Base-by-base conservation (phyloP, 129 eudicot genomes). In the Deinandra increscens region DNA sequence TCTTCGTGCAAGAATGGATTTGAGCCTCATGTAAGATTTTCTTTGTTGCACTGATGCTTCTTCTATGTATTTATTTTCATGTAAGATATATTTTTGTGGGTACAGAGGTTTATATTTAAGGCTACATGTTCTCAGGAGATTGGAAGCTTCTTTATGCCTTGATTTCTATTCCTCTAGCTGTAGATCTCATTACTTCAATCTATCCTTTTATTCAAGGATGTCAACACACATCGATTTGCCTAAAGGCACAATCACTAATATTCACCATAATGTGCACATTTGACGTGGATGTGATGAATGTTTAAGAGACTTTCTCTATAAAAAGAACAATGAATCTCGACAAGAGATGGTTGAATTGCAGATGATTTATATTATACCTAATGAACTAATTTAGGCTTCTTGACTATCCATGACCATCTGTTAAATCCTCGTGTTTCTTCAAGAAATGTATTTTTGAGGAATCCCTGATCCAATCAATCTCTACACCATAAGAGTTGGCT, bases 1-100 rank as follows among this genome's bases (percentile, higher is more conserved):
- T 74, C 92, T 93, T 48, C 95, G 98, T 65, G 97, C 90, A 60
- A 93, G 89, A 82, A 78, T 88, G 81, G 98, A 93, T 77, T 75
- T 93, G 55, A 93, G 95, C 80, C 85, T 93, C 87, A 93, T 93
- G 98, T 93, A 81, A 87, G 90, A 73, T 64, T 17, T 7, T 18
- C 38, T 44, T 66, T 61, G 48, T 56, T 55, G 18, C 23, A 70
- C 33, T n/a, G 34, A 61, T 68, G 68, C 64, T 33, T 34, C n/a
- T 19, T 20, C 51, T 54, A 11, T 26, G 33, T 22, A 10, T 54
- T 3, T 70, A 0, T 54, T 41, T 63, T 7, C 69, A 14, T 60
- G 12, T 10, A 22, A 42, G 29, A 54, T 70, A 26, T 70, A 29
- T 9, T 12, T 39, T 41, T 56, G n/a, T 55, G 31, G 18, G 70